These are phyloP conservation scores for Dalbergia cochinchinensis DNA, from an alignment of 306 rosid genomes.

Conservation along the genomic window DNA sequence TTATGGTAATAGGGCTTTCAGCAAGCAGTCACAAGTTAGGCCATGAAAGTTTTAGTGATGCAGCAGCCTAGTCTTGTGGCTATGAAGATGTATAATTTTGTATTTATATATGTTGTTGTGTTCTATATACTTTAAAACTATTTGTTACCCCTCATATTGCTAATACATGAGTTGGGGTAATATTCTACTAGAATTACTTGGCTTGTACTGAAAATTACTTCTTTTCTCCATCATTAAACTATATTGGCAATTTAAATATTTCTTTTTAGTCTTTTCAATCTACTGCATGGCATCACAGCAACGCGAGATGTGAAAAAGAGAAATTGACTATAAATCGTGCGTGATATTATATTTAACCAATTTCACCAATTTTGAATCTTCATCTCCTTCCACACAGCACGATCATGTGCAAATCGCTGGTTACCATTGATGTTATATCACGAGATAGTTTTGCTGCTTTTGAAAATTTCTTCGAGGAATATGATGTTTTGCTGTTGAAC, in stretches of 20 bases:
- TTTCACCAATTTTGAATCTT: too few species aligned
- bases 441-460: background rate
- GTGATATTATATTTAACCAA: too few species aligned
- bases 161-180: background rate
- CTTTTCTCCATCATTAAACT: constrained; percentile 5
- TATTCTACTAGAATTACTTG: background rate
- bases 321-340: too few species aligned
- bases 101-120: constrained; percentile 6
- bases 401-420: background rate
- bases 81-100: constrained; percentile 40
- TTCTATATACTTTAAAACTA: background rate
- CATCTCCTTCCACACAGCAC: background rate
- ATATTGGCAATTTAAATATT: background rate
- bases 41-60: constrained; percentile 45
- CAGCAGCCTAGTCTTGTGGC: constrained; percentile 44
- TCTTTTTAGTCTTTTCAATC: background rate
- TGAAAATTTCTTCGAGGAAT: background rate
- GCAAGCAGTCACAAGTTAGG: constrained; percentile 42
- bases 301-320: too few species aligned
- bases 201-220: background rate
- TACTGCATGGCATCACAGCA: too few species aligned
- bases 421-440: background rate
- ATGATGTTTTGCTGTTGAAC: background rate
- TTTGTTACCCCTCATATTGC: constrained; percentile 17
- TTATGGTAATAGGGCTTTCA: constrained; percentile 4